These are phyloP conservation scores for Gonium pectorale DNA, from an alignment of 139 green algal genomes.

Conservation along the genomic window DNA sequence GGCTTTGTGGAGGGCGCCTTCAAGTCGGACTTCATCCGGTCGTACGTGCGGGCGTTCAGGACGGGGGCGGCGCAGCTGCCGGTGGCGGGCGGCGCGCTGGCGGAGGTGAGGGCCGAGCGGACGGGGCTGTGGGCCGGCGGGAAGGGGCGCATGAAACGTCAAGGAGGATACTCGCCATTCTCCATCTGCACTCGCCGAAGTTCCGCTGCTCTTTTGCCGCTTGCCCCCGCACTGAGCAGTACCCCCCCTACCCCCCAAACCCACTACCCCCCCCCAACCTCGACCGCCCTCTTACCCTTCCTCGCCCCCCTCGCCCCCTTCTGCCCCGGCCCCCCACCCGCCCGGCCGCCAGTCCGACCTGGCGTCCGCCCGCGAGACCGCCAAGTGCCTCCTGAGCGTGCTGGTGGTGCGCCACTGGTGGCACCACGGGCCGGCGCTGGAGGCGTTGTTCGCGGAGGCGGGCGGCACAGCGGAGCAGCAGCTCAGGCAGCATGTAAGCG, in stretches of 20 bases:
- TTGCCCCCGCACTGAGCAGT: no score
- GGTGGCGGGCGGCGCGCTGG: background rate
- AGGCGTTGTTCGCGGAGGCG: constrained; percentile 20
- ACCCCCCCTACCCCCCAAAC: no score
- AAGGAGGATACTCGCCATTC: no score
- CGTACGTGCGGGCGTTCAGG: constrained; percentile 49
- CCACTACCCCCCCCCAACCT: background rate
- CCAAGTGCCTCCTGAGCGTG: constrained; percentile 44
- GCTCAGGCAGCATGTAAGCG: constrained; percentile 42
- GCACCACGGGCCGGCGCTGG: constrained; percentile 43
- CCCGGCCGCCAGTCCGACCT: constrained; percentile 8
- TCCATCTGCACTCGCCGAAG: no score
- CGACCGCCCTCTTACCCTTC: background rate
- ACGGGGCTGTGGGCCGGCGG: no score
- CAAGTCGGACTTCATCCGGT: constrained; percentile 38
- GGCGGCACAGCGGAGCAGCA: constrained; percentile 17
- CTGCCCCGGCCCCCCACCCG: background rate
- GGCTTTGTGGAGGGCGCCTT: constrained; percentile 47
- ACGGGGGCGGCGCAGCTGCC: constrained; percentile 45
- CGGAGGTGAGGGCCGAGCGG: background rate
- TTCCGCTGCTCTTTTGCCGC: no score
- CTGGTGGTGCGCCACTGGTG: constrained; percentile 45
- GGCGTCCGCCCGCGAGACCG: constrained; percentile 23
- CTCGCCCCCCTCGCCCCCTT: background rate
- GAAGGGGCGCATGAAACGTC: no score